Percentiles rank a stretch among this genome's conserved stretches.
Evolutionary conservation across 371 early-diverging fungal genomes (phyloP).

Genomic region (Chytridium lagenaria): DNA sequence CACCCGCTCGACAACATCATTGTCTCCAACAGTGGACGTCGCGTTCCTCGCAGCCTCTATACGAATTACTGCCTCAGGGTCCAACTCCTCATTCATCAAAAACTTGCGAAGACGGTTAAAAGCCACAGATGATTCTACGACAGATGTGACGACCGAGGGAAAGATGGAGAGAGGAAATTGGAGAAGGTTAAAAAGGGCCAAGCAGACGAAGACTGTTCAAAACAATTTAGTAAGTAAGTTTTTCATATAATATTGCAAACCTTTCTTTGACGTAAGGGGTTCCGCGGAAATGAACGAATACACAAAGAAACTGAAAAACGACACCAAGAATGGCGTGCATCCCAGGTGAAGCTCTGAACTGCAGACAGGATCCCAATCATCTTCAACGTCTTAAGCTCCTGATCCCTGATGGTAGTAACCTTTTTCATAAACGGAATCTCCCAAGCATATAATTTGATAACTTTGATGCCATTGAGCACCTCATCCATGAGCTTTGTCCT

Average conservation of each 20-base stretch:
- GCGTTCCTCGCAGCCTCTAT: background rate
- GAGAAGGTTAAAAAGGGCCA: slow-evolving; percentile 92
- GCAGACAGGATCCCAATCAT: slow-evolving; percentile 64
- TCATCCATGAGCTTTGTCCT: slow-evolving; percentile 94
- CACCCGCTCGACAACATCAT: slow-evolving; percentile 38
- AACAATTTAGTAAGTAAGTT: background rate
- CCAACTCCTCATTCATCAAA: slow-evolving; percentile 77
- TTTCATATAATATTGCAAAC: slow-evolving; percentile 10
- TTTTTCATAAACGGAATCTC: slow-evolving; percentile 57
- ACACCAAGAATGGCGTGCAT: slow-evolving; percentile 89
- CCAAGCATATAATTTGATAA: slow-evolving; percentile 74
- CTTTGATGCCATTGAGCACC: slow-evolving; percentile 89
- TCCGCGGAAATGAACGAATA: slow-evolving; percentile 57
- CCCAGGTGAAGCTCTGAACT: slow-evolving; percentile 53
- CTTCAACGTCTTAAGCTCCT: slow-evolving; percentile 74
- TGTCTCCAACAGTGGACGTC: background rate
- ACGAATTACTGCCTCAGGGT: slow-evolving; percentile 50
- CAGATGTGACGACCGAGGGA: slow-evolving; percentile 71
- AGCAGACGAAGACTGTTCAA: slow-evolving; percentile 78
- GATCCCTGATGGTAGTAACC: slow-evolving; percentile 77
- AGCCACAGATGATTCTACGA: slow-evolving; percentile 87
- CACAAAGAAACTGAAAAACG: slow-evolving; percentile 82
- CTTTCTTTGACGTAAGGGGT: slow-evolving; percentile 57
- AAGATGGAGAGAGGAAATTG: slow-evolving; percentile 87
- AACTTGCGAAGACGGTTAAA: slow-evolving; percentile 79